These are phyloP conservation scores for Eucalyptus brandiana DNA, from an alignment of 345 rosid species.

Conservation along the genomic window DNA sequence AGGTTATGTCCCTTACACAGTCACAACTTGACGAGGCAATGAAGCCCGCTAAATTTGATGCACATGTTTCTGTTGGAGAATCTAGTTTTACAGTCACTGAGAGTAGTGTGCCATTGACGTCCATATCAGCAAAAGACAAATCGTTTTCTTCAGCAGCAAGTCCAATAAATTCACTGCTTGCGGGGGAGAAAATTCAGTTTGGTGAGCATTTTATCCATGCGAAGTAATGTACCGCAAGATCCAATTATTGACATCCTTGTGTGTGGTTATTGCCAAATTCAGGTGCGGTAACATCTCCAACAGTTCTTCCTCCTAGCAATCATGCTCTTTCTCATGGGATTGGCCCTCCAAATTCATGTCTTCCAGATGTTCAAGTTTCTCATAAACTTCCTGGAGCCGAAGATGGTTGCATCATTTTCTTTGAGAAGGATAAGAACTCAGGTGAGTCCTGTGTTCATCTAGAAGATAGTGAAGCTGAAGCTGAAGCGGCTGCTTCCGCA, in stretches of 20 bases:
- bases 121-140: slow-evolving; percentile 47
- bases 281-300: slow-evolving; percentile 95
- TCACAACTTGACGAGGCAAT: slow-evolving; percentile 87
- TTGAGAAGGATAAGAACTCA: slow-evolving; percentile 52
- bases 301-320: slow-evolving; percentile 44
- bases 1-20: slow-evolving; percentile 79
- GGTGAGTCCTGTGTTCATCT: slow-evolving; percentile 38
- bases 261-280: not conserved
- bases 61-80: slow-evolving; percentile 59
- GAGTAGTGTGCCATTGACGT: slow-evolving; percentile 35
- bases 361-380: slow-evolving; percentile 29
- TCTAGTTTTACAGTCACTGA: slow-evolving; percentile 31
- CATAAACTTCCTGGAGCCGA: slow-evolving; percentile 30
- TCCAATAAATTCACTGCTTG: slow-evolving; percentile 79
- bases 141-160: slow-evolving; percentile 52
- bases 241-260: not conserved
- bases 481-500: slow-evolving; percentile 92
- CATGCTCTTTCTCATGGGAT: slow-evolving; percentile 40
- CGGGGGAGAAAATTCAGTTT: slow-evolving; percentile 95
- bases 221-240: not conserved
- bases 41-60: slow-evolving; percentile 69
- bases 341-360: slow-evolving; percentile 46
- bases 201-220: slow-evolving; percentile 30
- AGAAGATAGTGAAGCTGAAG: slow-evolving; percentile 68
- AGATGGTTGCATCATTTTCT: slow-evolving; percentile 44